A percentile compares a stretch with the other conserved stretches of the same genome.
Conservation (phyloP, 2,329 filamentous ascomycete genomes). For the Phaeoacremonium minimum region DNA sequence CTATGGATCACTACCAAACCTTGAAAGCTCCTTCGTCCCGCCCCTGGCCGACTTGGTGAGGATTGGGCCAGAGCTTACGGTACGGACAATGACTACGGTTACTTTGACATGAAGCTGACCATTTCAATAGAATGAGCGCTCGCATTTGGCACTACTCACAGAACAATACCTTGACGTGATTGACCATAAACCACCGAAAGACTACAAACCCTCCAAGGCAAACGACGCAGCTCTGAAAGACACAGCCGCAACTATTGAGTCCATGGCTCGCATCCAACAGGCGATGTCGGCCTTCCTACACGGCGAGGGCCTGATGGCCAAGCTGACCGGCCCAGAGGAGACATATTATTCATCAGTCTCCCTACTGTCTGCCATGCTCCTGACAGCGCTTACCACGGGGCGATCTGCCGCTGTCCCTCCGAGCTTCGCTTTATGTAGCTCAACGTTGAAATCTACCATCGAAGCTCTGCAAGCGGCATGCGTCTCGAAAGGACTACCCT, state of each 20-base stretch:
- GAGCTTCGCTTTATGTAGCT: no score
- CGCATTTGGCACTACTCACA: slow-evolving; percentile 41
- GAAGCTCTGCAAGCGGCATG: slow-evolving; percentile 3
- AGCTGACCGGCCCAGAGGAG: slow-evolving; percentile 36
- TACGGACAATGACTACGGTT: slow-evolving; percentile 20
- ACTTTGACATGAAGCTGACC: not conserved
- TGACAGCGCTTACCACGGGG: slow-evolving; percentile 13
- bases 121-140: slow-evolving; percentile 44
- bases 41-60: slow-evolving; percentile 39
- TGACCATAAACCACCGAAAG: slow-evolving; percentile 40
- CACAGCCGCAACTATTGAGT: slow-evolving; percentile 37
- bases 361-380: slow-evolving; percentile 27
- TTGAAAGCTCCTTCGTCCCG: slow-evolving; percentile 30
- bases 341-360: slow-evolving; percentile 38
- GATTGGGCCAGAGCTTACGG: slow-evolving; percentile 48
- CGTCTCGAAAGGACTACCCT: no score
- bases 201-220: slow-evolving; percentile 42
- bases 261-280: slow-evolving; percentile 34
- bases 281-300: slow-evolving; percentile 35
- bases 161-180: slow-evolving; percentile 50
- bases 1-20: slow-evolving; percentile 46
- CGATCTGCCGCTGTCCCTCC: slow-evolving; percentile 6
- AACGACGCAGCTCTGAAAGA: slow-evolving; percentile 33
- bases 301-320: slow-evolving; percentile 8
- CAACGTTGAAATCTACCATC: slow-evolving; percentile 1